These are phyloP conservation scores for Hylodesmum podocarpum DNA, from an alignment of 306 rosid species.

Conservation along the genomic window DNA sequence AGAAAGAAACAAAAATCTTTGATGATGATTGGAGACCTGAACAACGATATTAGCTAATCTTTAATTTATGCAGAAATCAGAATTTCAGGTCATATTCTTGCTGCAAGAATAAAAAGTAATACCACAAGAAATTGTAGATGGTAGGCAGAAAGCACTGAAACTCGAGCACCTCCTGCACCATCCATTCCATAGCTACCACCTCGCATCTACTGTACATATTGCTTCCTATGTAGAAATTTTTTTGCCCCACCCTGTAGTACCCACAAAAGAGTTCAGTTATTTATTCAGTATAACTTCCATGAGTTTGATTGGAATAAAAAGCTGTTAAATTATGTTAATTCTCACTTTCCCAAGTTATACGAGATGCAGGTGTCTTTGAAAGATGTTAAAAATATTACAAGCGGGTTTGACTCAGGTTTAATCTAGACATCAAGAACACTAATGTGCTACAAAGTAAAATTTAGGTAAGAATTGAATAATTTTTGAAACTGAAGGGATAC, in stretches of 20 bases:
- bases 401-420: background rate
- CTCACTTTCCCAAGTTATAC: background rate
- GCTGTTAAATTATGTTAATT: background rate
- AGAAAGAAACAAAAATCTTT: background rate
- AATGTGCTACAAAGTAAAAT: background rate
- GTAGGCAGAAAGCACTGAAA: conserved; percentile 86
- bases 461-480: background rate
- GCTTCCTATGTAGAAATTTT: conserved; percentile 48
- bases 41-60: conserved; percentile 14
- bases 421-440: background rate
- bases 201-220: conserved; percentile 67
- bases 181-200: conserved; percentile 99
- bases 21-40: background rate
- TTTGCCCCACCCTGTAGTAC: conserved; percentile 60
- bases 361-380: background rate
- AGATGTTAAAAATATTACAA: background rate
- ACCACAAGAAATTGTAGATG: conserved; percentile 83
- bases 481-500: background rate
- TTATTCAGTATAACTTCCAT: background rate
- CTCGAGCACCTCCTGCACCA: conserved; percentile 82
- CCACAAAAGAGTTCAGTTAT: conserved; percentile 31
- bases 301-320: background rate
- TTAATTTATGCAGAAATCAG: background rate
- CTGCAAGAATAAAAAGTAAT: conserved; percentile 31
- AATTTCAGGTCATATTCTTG: conserved; percentile 4